Evolutionary conservation across 108 stramenopile genomes (phyloP).

Genomic region (Cyclotella choctawhatcheeana): DNA sequence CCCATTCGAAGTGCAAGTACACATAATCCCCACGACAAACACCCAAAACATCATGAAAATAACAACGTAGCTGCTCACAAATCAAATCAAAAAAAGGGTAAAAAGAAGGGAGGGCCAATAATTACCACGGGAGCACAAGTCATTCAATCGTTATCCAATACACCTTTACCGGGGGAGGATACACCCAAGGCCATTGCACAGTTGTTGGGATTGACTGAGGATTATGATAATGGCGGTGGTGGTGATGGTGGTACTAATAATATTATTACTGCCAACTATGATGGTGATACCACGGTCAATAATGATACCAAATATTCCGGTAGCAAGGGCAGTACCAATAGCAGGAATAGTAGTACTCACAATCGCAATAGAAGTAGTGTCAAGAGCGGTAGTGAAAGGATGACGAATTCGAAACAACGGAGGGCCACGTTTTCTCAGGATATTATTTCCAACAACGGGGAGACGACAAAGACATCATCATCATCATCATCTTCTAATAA

Average conservation of each 20-base stretch:
- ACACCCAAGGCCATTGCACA: constrained; percentile 5
- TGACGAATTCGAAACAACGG: neutral
- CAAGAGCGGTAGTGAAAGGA: neutral
- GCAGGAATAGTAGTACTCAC: neutral
- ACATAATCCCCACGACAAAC: too few species aligned
- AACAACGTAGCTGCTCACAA: too few species aligned
- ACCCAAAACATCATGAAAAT: too few species aligned
- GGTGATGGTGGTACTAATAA: neutral
- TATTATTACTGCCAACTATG: neutral
- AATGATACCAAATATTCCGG: neutral
- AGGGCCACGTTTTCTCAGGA: neutral
- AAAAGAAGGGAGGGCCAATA: too few species aligned
- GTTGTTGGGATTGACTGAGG: neutral
- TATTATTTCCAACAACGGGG: neutral
- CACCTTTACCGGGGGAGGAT: too few species aligned
- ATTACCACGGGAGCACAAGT: too few species aligned
- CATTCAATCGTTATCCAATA: too few species aligned
- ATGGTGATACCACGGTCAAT: neutral
- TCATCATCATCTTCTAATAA: neutral
- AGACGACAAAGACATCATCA: neutral
- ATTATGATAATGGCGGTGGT: neutral
- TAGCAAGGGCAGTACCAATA: neutral
- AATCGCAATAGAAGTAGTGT: neutral
- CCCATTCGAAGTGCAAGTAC: too few species aligned
- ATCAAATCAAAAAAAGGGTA: too few species aligned